Evolutionary conservation across 2,329 filamentous ascomycete species (phyloP), one percentile per base, ranked within the genome.

Genomic region (Penicillium sp.): DNA sequence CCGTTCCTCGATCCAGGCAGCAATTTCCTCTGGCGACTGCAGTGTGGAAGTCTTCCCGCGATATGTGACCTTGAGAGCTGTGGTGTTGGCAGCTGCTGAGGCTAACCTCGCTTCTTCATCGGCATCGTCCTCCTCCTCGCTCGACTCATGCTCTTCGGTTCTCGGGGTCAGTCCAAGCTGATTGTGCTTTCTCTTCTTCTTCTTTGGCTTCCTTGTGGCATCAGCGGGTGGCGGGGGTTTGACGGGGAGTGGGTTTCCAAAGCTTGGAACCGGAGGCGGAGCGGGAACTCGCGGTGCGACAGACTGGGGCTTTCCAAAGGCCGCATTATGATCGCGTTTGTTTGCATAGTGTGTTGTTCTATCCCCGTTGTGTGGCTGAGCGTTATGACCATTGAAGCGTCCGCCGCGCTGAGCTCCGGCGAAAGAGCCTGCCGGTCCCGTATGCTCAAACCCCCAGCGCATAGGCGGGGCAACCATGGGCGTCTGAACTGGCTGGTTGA

Each of bases 1-100:
- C 52, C 91, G 82, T 67, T 95, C 88, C 43, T 82, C 82, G 55
- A 94, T 81, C 82, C 88, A 97, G 6, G 81, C 80, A 22, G 81
- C 78, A 48, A 96, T 76, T 62, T 96, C 89, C 51, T 79, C 79
- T 15, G 76, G 65, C 6, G 75, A 75, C 48, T 75, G 73, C 22
- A 84, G 64, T 0, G 72, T 76, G 4, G 77, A 64, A 38, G 77
- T 73, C 59, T 75, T 66, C n/a, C 78, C 78, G 56, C 75, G 73
- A 58, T 81, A 79, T 48, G 79, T 76, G 54, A 84, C 76, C 31
- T 73, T 69, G 28, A 78, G 59, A 44, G 67, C 56, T 6, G 56
- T 53, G 3, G 55, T 42, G 31, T 53, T 4, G 69, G 68, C n/a
- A 72, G 58, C 44, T 63, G n/a, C n/a, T n/a, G n/a, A n/a, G n/a